phyloP scores from a whole-genome alignment of 2,329 filamentous ascomycete species.

The Dactylellina drechsleri region DNA sequence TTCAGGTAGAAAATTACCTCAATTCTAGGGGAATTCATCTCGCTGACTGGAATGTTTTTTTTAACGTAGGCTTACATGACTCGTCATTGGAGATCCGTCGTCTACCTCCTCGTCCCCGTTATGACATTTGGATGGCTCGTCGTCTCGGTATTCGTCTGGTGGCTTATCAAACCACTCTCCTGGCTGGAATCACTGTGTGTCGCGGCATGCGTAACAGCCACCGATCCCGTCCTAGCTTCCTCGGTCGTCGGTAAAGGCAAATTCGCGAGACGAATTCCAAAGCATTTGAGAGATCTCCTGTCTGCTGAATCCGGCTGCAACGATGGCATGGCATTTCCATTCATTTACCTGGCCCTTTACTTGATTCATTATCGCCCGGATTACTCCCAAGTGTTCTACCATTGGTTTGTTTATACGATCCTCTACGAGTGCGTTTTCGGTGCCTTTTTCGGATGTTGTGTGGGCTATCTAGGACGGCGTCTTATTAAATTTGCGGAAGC shows the following conservation, averaged over 20 bases:
- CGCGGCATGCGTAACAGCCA: slow-evolving; percentile 94
- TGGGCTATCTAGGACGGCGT: slow-evolving; percentile 91
- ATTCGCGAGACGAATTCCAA: slow-evolving; percentile 95
- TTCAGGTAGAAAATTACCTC: not conserved
- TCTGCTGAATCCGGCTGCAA: slow-evolving; percentile 98
- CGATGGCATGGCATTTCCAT: slow-evolving; percentile 99
- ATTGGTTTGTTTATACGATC: slow-evolving; percentile 90
- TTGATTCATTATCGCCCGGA: slow-evolving; percentile 81
- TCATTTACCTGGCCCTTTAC: slow-evolving; percentile 91
- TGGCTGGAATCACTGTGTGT: slow-evolving; percentile 91
- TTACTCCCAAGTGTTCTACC: slow-evolving; percentile 75
- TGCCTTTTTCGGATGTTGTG: slow-evolving; percentile 82
- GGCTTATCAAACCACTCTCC: slow-evolving; percentile 78
- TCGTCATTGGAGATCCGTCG: slow-evolving; percentile 92
- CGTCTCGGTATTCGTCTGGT: slow-evolving; percentile 94
- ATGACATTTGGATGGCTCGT: slow-evolving; percentile 97
- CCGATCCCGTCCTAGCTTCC: slow-evolving; percentile 94
- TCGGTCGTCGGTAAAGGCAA: slow-evolving; percentile 99
- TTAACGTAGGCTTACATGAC: slow-evolving; percentile 80
- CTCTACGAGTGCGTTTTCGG: slow-evolving; percentile 97
- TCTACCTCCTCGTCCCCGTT: slow-evolving; percentile 87
- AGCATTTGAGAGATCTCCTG: slow-evolving; percentile 92
- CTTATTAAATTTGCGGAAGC: slow-evolving; percentile 88
- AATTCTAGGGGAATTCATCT: not conserved
- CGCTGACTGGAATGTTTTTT: slow-evolving; percentile 3